A percentile compares a stretch with the other conserved stretches of the same genome.
Conservation (phyloP, 1,284 basidiomycete genomes). For the Rhodotorula sp. region DNA sequence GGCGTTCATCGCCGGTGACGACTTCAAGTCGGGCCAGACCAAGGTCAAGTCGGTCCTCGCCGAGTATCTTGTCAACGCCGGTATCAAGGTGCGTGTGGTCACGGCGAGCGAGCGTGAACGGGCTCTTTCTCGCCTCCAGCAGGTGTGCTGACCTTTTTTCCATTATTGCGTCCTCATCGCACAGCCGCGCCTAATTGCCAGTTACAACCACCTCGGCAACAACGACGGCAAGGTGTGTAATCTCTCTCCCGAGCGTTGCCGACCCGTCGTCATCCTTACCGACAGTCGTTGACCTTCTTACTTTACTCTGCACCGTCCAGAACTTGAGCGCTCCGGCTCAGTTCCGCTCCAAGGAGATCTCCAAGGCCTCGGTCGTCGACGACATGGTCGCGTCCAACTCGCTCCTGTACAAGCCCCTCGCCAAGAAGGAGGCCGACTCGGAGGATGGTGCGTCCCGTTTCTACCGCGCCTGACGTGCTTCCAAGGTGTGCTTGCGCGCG, state of each 20-base stretch:
- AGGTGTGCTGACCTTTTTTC: not conserved
- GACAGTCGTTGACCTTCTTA: too few relatives aligned
- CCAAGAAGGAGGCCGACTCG: conserved; percentile 42
- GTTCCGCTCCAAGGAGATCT: conserved; percentile 91
- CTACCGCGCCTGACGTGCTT: too few relatives aligned
- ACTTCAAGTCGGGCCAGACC: conserved; percentile 72
- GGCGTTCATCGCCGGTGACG: conserved; percentile 96
- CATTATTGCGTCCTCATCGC: too few relatives aligned
- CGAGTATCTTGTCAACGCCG: conserved; percentile 97
- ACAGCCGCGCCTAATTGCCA: conserved; percentile 47
- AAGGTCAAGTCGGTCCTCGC: conserved; percentile 64
- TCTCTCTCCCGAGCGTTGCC: too few relatives aligned
- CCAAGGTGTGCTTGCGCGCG: too few relatives aligned
- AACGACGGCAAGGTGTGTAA: conserved; percentile 67
- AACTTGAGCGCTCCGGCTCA: conserved; percentile 58
- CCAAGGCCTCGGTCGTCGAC: conserved; percentile 80
- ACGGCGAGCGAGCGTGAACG: too few relatives aligned
- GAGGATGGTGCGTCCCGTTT: conserved; percentile 13
- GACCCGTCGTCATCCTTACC: too few relatives aligned
- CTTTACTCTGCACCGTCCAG: not conserved
- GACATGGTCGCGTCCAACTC: conserved; percentile 94
- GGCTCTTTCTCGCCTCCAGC: too few relatives aligned
- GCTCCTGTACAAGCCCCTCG: conserved; percentile 77
- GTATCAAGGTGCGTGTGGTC: conserved; percentile 66
- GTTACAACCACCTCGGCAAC: conserved; percentile 99